Percentiles rank a stretch among this genome's conserved stretches.
Evolutionary conservation across 345 rosid species (phyloP).

Genomic region (Iberis pinnata): DNA sequence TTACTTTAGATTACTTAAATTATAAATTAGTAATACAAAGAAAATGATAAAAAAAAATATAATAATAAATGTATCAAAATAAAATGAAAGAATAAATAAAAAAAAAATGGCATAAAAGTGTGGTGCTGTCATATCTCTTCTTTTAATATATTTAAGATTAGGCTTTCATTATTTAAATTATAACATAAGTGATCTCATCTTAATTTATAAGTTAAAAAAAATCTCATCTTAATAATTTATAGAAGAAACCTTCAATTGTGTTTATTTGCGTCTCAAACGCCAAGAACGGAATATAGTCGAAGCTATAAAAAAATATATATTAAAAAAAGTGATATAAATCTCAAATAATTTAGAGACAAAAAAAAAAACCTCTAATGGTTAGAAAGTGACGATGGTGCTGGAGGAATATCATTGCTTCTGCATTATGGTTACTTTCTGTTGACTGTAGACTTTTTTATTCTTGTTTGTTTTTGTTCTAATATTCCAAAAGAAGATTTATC

Average conservation of each 20-base stretch:
- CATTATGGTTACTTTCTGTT: conserved; percentile 26
- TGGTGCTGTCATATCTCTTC: no score
- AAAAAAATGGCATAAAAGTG: neutral
- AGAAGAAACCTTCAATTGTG: neutral
- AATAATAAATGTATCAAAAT: no score
- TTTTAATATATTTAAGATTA: no score
- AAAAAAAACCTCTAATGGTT: conserved; percentile 21
- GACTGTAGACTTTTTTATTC: conserved; percentile 32
- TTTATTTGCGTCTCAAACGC: conserved; percentile 13
- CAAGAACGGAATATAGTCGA: neutral
- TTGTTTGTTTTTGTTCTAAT: conserved; percentile 9
- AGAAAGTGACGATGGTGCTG: conserved; percentile 29
- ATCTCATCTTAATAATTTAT: neutral
- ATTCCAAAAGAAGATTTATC: neutral
- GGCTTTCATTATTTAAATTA: no score
- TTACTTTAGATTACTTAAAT: no score
- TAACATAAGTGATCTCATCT: neutral
- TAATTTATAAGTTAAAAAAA: no score
- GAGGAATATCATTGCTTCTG: conserved; percentile 31
- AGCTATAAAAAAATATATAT: neutral
- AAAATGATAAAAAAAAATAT: no score
- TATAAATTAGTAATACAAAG: no score
- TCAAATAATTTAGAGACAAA: conserved; percentile 2
- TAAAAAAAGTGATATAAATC: neutral
- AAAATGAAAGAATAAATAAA: no score